These are phyloP conservation scores for Cyclocybe cylindracea DNA, from an alignment of 768 basidiomycete genomes.

Conservation along the genomic window DNA sequence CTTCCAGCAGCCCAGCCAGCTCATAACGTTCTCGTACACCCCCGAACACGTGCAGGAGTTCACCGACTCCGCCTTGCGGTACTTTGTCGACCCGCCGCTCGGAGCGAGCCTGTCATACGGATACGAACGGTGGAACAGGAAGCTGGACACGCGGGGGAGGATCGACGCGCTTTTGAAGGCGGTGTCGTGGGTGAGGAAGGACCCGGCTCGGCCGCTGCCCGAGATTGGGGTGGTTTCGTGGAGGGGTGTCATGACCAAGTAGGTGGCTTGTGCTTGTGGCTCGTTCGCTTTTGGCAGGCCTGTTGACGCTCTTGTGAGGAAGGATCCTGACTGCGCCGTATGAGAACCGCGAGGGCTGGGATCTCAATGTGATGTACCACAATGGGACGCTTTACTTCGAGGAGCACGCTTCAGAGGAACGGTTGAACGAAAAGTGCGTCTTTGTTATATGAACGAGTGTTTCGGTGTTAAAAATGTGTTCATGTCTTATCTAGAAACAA, in stretches of 20 bases:
- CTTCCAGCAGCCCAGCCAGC: constrained; percentile 70
- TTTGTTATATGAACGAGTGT: not conserved
- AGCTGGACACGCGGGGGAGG: constrained; percentile 65
- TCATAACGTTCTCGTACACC: constrained; percentile 75
- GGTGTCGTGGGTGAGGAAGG: constrained; percentile 43
- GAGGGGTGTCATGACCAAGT: constrained; percentile 89
- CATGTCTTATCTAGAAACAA: constrained; percentile 49
- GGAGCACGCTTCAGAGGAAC: constrained; percentile 64
- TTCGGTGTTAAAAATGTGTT: not conserved
- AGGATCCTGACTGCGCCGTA: constrained; percentile 84
- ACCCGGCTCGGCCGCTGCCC: constrained; percentile 28
- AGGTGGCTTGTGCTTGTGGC: constrained; percentile 15
- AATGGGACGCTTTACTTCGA: constrained; percentile 74
- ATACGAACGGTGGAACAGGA: constrained; percentile 71
- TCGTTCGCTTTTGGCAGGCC: constrained; percentile 1
- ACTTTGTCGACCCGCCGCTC: constrained; percentile 67
- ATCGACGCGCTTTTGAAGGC: constrained; percentile 70
- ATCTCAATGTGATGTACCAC: constrained; percentile 80
- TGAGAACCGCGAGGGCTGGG: constrained; percentile 78
- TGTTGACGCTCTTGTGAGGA: constrained; percentile 29
- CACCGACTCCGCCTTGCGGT: constrained; percentile 68
- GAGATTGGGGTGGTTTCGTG: constrained; percentile 66
- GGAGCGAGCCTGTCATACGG: constrained; percentile 68
- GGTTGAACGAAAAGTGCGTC: constrained; percentile 65
- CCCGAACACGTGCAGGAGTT: constrained; percentile 59